Evolutionary conservation across 2,329 filamentous ascomycete species (phyloP), one percentile per base, ranked within the genome.

Genomic region (Cordyceps militaris): DNA sequence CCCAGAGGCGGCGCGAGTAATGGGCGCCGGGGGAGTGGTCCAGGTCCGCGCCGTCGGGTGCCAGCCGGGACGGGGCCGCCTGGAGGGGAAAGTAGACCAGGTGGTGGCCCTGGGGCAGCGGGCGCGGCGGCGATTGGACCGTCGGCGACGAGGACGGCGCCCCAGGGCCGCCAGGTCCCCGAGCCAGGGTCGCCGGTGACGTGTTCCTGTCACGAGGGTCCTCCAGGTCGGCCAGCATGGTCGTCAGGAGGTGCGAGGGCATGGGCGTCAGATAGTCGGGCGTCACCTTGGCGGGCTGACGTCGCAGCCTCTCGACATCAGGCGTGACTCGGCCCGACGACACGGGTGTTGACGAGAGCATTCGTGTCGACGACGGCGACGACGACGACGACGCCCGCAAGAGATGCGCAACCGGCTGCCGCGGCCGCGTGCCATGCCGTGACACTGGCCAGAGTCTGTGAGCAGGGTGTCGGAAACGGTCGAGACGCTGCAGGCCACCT

Each of bases 1-100:
- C 90, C 94, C 94, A 99, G 75, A 99, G 84, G 19, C 94, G 85
- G 23, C 89, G 82, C 52, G 79, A 79, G 69, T 89, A 96, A 1
- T 85, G 84, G 4, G 69, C 68, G 1, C 87, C 89, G 0, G 93
- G 93, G 24, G 79, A 85, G 67, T 96, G 91, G 55, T 87, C 77
- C 4, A 82, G 76, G 69, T 97, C 93, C 1, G 92, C 95, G 58
- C 94, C 93, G 73, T 99, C 94, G 1, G 84, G 76, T 19, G 91
- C 79, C 44, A 97, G 81, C 34, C 76, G 64, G 8, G 79, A 81
- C 14, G 82, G 74, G 1, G 81, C 76, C 19, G 87, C 75, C 61
- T 84, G 81, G 11, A 88, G 81, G 59, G 91, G 90, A 73, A 96
- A 97, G 75, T 95, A 95, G 62, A 93, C 84, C 36, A 96, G 79